These are phyloP conservation scores for Cyclotella baltica DNA, from an alignment of 108 stramenopile genomes.

Conservation along the genomic window DNA sequence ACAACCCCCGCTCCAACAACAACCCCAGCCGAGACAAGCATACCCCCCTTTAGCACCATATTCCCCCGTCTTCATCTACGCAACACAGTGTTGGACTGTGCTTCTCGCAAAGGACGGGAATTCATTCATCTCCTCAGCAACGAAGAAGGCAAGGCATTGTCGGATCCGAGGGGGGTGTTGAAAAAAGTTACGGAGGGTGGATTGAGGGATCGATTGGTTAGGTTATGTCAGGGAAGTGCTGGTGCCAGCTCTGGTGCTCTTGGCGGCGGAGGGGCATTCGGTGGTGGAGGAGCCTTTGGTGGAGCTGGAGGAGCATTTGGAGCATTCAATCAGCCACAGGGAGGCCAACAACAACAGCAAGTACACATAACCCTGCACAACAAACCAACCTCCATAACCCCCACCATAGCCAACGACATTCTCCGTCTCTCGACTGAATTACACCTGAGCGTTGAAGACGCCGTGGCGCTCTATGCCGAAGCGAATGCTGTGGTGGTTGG, in stretches of 20 bases:
- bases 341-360: constrained; percentile 22
- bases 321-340: neutral
- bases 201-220: constrained; percentile 1
- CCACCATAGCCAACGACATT: constrained; percentile 55
- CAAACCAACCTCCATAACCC: constrained; percentile 48
- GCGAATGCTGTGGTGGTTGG: constrained; percentile 23
- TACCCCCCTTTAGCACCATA: constrained; percentile 41
- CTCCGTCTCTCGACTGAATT: constrained; percentile 63
- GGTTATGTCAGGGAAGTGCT: neutral
- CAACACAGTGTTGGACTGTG: constrained; percentile 13
- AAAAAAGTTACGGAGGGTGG: neutral
- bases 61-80: constrained; percentile 47
- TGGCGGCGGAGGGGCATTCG: constrained; percentile 4
- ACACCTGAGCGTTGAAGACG: constrained; percentile 59
- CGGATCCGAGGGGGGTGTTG: constrained; percentile 26
- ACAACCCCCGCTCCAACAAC: neutral
- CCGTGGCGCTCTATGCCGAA: constrained; percentile 58
- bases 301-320: neutral
- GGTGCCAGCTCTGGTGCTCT: neutral
- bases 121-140: constrained; percentile 6
- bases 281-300: constrained; percentile 11
- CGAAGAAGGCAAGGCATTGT: neutral
- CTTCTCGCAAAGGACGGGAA: neutral
- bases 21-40: constrained; percentile 4
- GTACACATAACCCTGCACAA: constrained; percentile 38